Conservation (phyloP, 352 stramenopile species). For the Globisporangium acanthophoron region DNA sequence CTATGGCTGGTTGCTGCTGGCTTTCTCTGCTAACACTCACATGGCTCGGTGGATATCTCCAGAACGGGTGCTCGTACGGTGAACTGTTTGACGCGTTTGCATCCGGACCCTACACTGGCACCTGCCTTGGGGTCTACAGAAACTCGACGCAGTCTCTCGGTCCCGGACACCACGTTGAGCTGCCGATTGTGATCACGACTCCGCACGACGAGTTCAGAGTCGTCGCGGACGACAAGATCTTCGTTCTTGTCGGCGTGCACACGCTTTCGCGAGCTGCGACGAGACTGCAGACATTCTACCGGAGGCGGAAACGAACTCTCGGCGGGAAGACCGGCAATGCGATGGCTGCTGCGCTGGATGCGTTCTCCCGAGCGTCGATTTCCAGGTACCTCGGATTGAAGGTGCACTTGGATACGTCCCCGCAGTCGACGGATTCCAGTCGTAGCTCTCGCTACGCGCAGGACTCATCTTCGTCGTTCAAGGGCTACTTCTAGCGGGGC, state of each 20-base stretch:
- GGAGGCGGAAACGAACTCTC: constrained; percentile 11
- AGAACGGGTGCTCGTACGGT: constrained; percentile 43
- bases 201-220: constrained; percentile 51
- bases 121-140: constrained; percentile 72
- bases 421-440: neutral
- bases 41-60: neutral
- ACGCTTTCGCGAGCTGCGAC: constrained; percentile 60
- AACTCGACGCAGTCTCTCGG: constrained; percentile 48
- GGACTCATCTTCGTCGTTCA: constrained; percentile 18
- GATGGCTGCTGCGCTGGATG: neutral
- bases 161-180: constrained; percentile 30
- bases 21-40: neutral
- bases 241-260: constrained; percentile 70
- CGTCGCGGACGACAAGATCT: constrained; percentile 44
- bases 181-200: constrained; percentile 77
- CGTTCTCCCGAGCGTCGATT: constrained; percentile 18
- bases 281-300: constrained; percentile 51
- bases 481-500: constrained; percentile 4
- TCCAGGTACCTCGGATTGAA: constrained; percentile 26
- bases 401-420: neutral
- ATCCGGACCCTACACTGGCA: constrained; percentile 49
- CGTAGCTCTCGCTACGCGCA: constrained; percentile 20
- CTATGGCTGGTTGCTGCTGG: neutral
- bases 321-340: neutral
- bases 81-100: constrained; percentile 63